A percentile compares a stretch with the other conserved stretches of the same genome.
These are phyloP conservation scores for Yamadazyma spencermartinsiae DNA, from an alignment of 1,139 yeast genomes.

Conservation along the genomic window DNA sequence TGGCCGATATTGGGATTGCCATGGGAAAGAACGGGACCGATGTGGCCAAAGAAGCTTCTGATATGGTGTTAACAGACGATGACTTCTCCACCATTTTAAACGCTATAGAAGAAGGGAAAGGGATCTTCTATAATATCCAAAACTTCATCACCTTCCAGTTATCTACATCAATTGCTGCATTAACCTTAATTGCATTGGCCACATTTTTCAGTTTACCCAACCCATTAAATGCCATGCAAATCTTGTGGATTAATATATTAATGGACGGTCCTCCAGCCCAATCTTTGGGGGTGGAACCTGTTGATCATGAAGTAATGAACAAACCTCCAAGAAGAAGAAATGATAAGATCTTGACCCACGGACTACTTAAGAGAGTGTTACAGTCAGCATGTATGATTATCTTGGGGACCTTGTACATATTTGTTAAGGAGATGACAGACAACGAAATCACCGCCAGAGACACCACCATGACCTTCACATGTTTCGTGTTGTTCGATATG, in stretches of 20 bases:
- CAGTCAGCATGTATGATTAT: slow-evolving; percentile 73
- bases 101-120: slow-evolving; percentile 96
- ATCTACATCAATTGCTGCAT: slow-evolving; percentile 93
- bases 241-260: slow-evolving; percentile 91
- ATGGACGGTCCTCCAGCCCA: slow-evolving; percentile 99
- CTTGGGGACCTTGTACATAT: slow-evolving; percentile 81
- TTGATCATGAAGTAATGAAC: slow-evolving; percentile 90
- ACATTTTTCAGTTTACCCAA: slow-evolving; percentile 87
- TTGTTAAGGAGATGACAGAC: slow-evolving; percentile 80
- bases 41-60: slow-evolving; percentile 98
- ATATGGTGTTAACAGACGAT: slow-evolving; percentile 95
- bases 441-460: slow-evolving; percentile 85
- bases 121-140: slow-evolving; percentile 91
- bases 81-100: slow-evolving; percentile 89
- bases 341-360: slow-evolving; percentile 74
- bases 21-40: slow-evolving; percentile 98
- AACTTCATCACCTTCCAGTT: slow-evolving; percentile 91
- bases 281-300: slow-evolving; percentile 95
- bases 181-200: slow-evolving; percentile 82
- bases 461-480: slow-evolving; percentile 98
- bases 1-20: slow-evolving; percentile 96
- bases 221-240: slow-evolving; percentile 98
- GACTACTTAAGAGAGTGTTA: slow-evolving; percentile 68
- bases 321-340: slow-evolving; percentile 89
- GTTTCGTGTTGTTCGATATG: slow-evolving; percentile 94